These are phyloP conservation scores for Cynanchum wilfordii DNA, from an alignment of 257 asterid species.

Conservation along the genomic window DNA sequence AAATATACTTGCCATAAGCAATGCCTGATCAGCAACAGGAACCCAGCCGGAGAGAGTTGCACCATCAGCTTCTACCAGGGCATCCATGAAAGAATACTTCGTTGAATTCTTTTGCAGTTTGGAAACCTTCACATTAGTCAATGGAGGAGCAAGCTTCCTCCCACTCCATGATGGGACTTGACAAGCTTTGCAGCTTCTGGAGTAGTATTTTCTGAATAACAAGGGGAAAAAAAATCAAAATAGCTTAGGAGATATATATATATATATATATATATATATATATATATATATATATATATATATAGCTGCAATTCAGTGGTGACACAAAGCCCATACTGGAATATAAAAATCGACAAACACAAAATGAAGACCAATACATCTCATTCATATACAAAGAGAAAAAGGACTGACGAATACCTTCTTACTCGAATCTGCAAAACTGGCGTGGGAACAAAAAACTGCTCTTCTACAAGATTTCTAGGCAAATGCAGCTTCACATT, in stretches of 20 bases:
- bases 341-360: neutral
- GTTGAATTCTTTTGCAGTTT: conserved; percentile 23
- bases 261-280: neutral
- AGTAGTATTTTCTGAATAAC: conserved; percentile 33
- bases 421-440: conserved; percentile 24
- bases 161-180: conserved; percentile 24
- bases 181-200: conserved; percentile 24
- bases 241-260: no score
- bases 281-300: no score
- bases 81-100: conserved; percentile 48
- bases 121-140: conserved; percentile 23
- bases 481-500: conserved; percentile 41
- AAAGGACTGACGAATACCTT: conserved; percentile 35
- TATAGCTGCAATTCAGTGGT: neutral
- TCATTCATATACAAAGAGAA: neutral
- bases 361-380: neutral
- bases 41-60: conserved; percentile 51
- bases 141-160: conserved; percentile 27
- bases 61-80: conserved; percentile 45
- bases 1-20: conserved; percentile 61
- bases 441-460: conserved; percentile 25
- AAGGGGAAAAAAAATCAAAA: neutral
- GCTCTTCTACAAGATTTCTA: conserved; percentile 30
- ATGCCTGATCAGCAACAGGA: conserved; percentile 62
- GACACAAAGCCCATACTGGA: neutral